phyloP scores from a whole-genome alignment of 805 yeast genomes.

The Ogataea methylovora region DNA sequence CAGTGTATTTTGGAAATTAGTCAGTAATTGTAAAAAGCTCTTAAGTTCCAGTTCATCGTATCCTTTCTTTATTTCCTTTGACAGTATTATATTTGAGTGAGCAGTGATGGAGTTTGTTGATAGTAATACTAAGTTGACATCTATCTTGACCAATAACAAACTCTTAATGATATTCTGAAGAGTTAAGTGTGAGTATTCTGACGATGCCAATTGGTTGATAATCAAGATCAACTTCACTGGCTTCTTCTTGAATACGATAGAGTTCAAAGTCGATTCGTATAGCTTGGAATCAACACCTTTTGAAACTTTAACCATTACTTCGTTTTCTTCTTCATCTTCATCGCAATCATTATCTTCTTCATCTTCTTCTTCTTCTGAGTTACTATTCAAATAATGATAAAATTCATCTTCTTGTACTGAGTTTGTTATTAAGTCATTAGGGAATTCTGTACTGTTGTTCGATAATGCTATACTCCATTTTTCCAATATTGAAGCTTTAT shows the following conservation, averaged over 20 bases:
- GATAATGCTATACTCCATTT: constrained; percentile 26
- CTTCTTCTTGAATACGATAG: constrained; percentile 15
- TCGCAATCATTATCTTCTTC: background rate
- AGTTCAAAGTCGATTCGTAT: constrained; percentile 20
- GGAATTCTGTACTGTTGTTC: constrained; percentile 15
- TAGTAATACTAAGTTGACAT: constrained; percentile 15
- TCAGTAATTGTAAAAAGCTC: constrained; percentile 7
- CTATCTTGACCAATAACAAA: constrained; percentile 21
- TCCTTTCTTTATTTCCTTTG: constrained; percentile 6
- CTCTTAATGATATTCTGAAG: constrained; percentile 23
- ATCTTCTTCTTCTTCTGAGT: background rate
- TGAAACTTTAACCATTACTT: constrained; percentile 5
- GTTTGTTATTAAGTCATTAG: constrained; percentile 16
- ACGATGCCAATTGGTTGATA: constrained; percentile 18
- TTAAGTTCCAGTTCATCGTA: constrained; percentile 5
- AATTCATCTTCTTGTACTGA: constrained; percentile 20
- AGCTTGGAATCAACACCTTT: constrained; percentile 22
- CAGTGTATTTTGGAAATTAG: constrained; percentile 9
- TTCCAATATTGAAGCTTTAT: constrained; percentile 8
- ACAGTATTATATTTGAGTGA: constrained; percentile 8
- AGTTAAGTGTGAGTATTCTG: constrained; percentile 13
- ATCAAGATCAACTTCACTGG: constrained; percentile 21
- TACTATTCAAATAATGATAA: constrained; percentile 5
- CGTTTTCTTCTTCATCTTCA: background rate
- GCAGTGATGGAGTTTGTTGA: constrained; percentile 10